A percentile compares a stretch with the other conserved stretches of the same genome.
Evolutionary conservation across 805 yeast genomes (phyloP).

Genomic region (Schwanniomyces pseudopolymorphus): DNA sequence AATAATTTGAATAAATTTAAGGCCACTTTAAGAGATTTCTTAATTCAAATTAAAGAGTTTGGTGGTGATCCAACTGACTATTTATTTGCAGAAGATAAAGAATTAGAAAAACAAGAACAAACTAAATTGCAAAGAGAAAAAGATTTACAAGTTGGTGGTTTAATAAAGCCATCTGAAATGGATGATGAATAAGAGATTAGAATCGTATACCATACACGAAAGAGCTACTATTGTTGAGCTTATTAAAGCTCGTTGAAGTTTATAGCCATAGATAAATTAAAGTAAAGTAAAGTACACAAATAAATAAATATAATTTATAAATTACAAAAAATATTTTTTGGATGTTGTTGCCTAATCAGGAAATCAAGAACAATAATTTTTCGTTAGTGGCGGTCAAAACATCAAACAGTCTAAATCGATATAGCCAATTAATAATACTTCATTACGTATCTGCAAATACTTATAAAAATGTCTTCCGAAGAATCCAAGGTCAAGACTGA

Average conservation of each 20-base stretch:
- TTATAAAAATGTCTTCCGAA: constrained; percentile 26
- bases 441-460: not conserved
- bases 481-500: constrained; percentile 28
- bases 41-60: constrained; percentile 91
- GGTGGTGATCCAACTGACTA: constrained; percentile 97
- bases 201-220: not conserved
- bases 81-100: constrained; percentile 90
- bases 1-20: constrained; percentile 74
- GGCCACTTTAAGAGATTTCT: constrained; percentile 87
- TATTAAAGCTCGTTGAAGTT: not conserved
- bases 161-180: constrained; percentile 91
- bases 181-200: constrained; percentile 54
- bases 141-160: constrained; percentile 88
- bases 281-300: not conserved
- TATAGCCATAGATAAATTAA: constrained; percentile 1
- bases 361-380: constrained; percentile 4
- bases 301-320: too few relatives aligned
- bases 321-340: too few relatives aligned
- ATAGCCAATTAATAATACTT: not conserved
- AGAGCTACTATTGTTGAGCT: not conserved
- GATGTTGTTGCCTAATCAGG: constrained; percentile 9
- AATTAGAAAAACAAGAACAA: constrained; percentile 69
- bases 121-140: constrained; percentile 69
- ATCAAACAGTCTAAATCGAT: not conserved
- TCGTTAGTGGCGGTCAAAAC: constrained; percentile 2